Conservation (phyloP, 2,329 filamentous ascomycete genomes). For the Aureobasidium leucospermi region DNA sequence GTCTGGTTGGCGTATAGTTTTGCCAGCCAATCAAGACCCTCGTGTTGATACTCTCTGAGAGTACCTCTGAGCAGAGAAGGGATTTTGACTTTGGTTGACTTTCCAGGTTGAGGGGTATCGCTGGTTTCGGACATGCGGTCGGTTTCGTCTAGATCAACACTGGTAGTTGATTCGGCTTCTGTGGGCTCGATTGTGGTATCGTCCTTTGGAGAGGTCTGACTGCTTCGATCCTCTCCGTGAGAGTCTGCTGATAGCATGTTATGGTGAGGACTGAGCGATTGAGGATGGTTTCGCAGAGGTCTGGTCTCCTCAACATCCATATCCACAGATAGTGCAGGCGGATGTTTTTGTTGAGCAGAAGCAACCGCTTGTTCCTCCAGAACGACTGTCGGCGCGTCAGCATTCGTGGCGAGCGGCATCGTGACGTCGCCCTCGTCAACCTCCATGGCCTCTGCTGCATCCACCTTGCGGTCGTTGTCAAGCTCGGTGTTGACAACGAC, state of each 20-base stretch:
- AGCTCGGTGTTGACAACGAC: neutral
- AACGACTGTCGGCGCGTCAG: neutral
- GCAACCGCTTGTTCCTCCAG: neutral
- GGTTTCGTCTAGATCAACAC: constrained; percentile 15
- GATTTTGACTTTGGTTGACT: constrained; percentile 37
- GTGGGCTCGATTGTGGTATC: constrained; percentile 16
- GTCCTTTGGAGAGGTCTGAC: constrained; percentile 16
- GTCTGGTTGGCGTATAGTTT: constrained; percentile 86
- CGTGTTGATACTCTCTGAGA: constrained; percentile 91
- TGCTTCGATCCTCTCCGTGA: constrained; percentile 16
- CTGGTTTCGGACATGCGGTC: constrained; percentile 15
- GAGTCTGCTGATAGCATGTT: constrained; percentile 14
- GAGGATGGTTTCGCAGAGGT: neutral
- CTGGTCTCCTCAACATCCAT: neutral
- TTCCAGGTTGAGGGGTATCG: constrained; percentile 16
- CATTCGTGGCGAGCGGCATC: neutral
- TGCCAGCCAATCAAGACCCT: constrained; percentile 94
- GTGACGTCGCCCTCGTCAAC: neutral
- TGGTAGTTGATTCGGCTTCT: constrained; percentile 18
- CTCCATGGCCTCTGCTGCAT: neutral
- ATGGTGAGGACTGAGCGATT: constrained; percentile 1
- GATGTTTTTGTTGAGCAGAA: neutral
- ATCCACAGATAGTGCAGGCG: neutral
- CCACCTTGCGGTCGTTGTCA: neutral
- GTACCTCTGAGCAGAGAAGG: constrained; percentile 75